Base-by-base conservation (phyloP, 768 basidiomycete genomes). In the Cytidiella melzeri region DNA sequence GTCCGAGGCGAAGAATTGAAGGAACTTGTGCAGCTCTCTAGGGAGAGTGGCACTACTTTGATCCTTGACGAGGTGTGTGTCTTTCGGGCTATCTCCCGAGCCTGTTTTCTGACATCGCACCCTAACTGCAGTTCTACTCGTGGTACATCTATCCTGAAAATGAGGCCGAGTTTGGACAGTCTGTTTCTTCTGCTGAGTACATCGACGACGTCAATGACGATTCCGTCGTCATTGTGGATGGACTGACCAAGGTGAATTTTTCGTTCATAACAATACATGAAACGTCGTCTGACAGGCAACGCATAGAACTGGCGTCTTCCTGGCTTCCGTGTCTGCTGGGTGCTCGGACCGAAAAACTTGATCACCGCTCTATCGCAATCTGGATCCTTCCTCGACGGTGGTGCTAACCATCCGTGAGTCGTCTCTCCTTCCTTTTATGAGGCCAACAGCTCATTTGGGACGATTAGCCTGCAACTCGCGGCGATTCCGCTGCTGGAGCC, bases 311-410 rank as follows among this genome's bases (percentile, higher is more conserved):
- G 88, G 86, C 83, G 93, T 59, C 81, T 94, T 48, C 92, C 93
- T 7, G 94, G 94, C 28, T 97, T 92, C 92, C 79, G 94, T 55
- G 73, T 93, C 36, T 94, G 91, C 69, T 92, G 88, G 93, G 92
- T 96, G 26, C 63, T 95, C 19, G 93, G 92, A 0, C 94, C 93
- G 13, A 92, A 87, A 69, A 87, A 89, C 63, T 64, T 96, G 40
- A 75, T 96, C 56, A 83, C 84, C 6, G 93, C 93, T 1, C 78
- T 97, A 37, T 90, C 88, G n/a, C 94, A 97, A 62, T 87, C 87
- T 20, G 89, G 87, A 2, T 92, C 89, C 7, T 96, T 92, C 81
- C 70, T 97, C 48, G 94, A 97, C 59, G 94, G 94, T 15, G 94
- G 94, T 49, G 91, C 91, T 3, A 92, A 91, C 61, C 92, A 94